These are phyloP conservation scores for Phyllosticta citrichinensis DNA, from an alignment of 2,329 filamentous ascomycete genomes.

Conservation along the genomic window DNA sequence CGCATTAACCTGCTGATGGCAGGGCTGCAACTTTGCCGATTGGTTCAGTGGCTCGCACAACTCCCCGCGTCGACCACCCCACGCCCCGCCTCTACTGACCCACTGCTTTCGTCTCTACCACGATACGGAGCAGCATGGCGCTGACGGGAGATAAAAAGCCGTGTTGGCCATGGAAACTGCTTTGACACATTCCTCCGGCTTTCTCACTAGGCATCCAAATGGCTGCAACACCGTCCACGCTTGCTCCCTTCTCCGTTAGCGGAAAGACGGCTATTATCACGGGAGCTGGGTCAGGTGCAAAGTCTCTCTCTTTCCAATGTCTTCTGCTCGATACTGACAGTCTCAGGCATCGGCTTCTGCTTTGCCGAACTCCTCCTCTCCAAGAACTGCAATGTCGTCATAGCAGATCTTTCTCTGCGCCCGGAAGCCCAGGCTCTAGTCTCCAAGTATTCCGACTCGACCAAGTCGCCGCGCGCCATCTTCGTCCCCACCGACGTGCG, in stretches of 20 bases:
- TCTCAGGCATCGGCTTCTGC: conserved; percentile 36
- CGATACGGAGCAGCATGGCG: neutral
- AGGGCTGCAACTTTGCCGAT: neutral
- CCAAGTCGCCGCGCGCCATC: conserved; percentile 26
- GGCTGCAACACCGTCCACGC: conserved; percentile 1
- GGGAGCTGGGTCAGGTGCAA: conserved; percentile 29
- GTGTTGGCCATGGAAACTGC: neutral
- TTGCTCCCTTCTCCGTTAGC: conserved; percentile 15
- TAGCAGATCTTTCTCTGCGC: conserved; percentile 38
- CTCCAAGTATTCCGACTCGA: conserved; percentile 16
- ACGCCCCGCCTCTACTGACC: neutral
- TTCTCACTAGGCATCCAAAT: neutral
- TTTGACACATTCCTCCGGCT: neutral
- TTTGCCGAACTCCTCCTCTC: conserved; percentile 37
- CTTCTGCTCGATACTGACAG: neutral
- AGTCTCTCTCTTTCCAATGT: neutral
- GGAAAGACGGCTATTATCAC: conserved; percentile 33
- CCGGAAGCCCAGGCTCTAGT: conserved; percentile 38
- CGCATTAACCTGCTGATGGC: neutral
- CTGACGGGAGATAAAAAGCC: neutral
- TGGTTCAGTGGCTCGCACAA: neutral
- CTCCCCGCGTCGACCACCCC: neutral
- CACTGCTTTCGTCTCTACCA: neutral
- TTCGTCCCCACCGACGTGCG: conserved; percentile 37
- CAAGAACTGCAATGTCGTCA: conserved; percentile 37